Base-by-base conservation (phyloP, 176 grass and related monocot genomes). In the Chrysopogon serrulatus region DNA sequence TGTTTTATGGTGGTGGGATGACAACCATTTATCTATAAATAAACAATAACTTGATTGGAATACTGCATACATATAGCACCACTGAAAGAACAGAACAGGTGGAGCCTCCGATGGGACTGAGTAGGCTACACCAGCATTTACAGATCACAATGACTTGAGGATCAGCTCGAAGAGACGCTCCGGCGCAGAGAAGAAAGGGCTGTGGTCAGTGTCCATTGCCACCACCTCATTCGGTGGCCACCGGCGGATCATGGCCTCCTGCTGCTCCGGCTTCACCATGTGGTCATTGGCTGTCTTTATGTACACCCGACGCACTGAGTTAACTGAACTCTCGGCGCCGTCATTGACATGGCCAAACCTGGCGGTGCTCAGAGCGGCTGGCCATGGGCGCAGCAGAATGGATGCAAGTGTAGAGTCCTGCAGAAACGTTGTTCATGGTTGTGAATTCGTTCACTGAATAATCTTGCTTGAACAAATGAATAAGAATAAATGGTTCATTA, bases 161-260 rank as follows among this genome's bases (percentile, higher is more conserved):
- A 92, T 80, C 24, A 92, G 65, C 18, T 68, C 6, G 11, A 53
- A 66, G 28, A 89, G 84, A 40, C 19, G 68, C 36, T 47, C 48
- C 0, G 87, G 80, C 2, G 87, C 90, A 1, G 84, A 89, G 71
- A 89, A 87, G 87, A 92, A 92, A 28, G 91, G 91, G 34, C 77
- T 90, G 57, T 90, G 91, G 67, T 92, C 91, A 10, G 71, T 81
- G 62, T 89, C 76, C 34, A 87, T 84, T 26, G 14, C 64, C 65
- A 78, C 7, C 76, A 90, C 84, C 41, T 88, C 36, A 0, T 51
- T 63, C 1, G 88, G 88, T 1, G 78, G 91, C 91, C 88, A 90
- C 19, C 85, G 71, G 1, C 68, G 21, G 49, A 93, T 85, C 91
- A 93, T 90, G 13, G 78, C 82, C 31, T 90, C 88, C 75, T 93